Base-by-base conservation (phyloP, 225 moss, liverwort and hornwort genomes). In the Marchantia paleacea region DNA sequence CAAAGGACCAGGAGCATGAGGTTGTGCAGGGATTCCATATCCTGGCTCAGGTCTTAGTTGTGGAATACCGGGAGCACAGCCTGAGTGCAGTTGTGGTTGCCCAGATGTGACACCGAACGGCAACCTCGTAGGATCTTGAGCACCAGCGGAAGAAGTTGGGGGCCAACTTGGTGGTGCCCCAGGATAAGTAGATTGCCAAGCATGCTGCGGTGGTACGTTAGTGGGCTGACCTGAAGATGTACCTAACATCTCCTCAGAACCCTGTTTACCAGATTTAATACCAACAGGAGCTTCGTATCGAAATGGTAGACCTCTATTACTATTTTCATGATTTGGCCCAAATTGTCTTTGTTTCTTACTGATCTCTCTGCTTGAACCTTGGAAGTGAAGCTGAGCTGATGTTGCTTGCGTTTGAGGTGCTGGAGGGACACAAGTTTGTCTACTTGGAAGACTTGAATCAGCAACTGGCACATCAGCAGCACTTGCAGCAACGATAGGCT, bases 61-160 rank as follows among this genome's bases (percentile, higher is more conserved):
- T 6, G 75, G 50, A 31, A 71, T 8, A 57, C 58, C 39, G 9
- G 81, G 29, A 22, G 67, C 53, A 65, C 58, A 30, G 19, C 70
- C 67, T 25, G 78, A 4, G 16, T 77, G 83, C 6, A 62, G 29
- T 55, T 70, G 81, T 29, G 61, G 62, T 68, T 78, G 83, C 24
- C 68, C 83, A 51, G 76, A 12, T 30, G 77, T 66, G 15, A 68
- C 68, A 50, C 73, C 75, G n/a, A 49, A 77, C 8, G 82, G 68
- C 66, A 81, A 19, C 25, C 86, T 55, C 22, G 80, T 31, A 61
- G 83, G 60, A 66, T 83, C 86, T 77, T 83, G 83, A n/a, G 60
- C 69, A 8, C 78, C 78, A 58, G 22, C 50, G n/a, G 78, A 63
- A 15, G 71, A 31, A 12, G 72, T 26, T 50, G 75, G 52, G 48